Evolutionary conservation across 768 basidiomycete species (phyloP).

Genomic region (Mycena capillaripes): DNA sequence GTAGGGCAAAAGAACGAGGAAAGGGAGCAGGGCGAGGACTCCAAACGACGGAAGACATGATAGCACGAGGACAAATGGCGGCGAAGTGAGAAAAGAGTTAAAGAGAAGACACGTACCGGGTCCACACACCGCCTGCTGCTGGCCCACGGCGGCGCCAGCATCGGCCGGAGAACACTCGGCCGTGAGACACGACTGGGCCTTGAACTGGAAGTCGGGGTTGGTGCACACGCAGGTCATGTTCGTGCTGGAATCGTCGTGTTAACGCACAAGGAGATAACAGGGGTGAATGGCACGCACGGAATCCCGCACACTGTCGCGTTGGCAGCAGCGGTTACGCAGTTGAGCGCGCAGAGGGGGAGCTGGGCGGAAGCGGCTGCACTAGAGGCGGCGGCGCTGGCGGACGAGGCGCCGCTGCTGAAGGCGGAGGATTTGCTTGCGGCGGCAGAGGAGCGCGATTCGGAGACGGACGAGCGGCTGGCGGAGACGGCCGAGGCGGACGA

Average conservation of each 20-base stretch:
- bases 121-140: slow-evolving; percentile 1
- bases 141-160: background rate
- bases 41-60: too few species aligned
- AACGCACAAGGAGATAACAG: too few species aligned
- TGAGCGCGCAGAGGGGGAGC: slow-evolving; percentile 34
- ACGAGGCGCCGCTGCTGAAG: background rate
- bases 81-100: background rate
- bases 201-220: slow-evolving; percentile 18
- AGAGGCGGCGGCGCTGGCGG: background rate
- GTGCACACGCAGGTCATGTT: slow-evolving; percentile 26
- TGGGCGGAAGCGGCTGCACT: slow-evolving; percentile 24
- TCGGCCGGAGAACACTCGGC: slow-evolving; percentile 21
- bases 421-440: background rate
- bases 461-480: too few species aligned
- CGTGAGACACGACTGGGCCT: slow-evolving; percentile 5
- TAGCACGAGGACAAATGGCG: too few species aligned
- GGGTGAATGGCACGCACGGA: background rate
- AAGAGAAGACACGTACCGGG: slow-evolving; percentile 15
- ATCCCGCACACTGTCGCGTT: background rate
- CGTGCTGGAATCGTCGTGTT: background rate
- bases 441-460: too few species aligned
- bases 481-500: background rate
- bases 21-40: too few species aligned
- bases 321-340: slow-evolving; percentile 28
- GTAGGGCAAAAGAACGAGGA: too few species aligned